Conservation (phyloP, 2,329 filamentous ascomycete genomes). For the Exserohilum rostratum region DNA sequence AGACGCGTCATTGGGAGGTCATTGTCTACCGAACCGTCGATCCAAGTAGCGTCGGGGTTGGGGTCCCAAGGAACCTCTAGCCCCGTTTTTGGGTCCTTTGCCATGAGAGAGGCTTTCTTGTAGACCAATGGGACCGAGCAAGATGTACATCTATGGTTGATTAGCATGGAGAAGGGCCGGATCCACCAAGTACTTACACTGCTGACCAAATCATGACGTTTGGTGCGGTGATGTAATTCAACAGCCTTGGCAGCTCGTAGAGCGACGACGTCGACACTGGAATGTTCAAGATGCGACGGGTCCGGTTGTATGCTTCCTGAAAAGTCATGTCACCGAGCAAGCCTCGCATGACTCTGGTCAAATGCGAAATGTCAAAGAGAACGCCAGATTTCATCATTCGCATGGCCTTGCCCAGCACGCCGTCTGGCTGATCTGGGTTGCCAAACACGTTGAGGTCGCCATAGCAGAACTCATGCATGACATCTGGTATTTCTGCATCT, state of each 20-base stretch:
- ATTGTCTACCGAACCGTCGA: conserved; percentile 93
- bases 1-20: conserved; percentile 90
- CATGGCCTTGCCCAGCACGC: conserved; percentile 70
- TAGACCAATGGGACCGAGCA: conserved; percentile 92
- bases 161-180: conserved; percentile 15
- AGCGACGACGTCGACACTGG: conserved; percentile 87
- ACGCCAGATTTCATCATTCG: conserved; percentile 80
- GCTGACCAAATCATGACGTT: conserved; percentile 97
- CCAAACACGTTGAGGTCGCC: conserved; percentile 85
- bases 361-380: conserved; percentile 82
- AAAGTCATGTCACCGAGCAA: conserved; percentile 91
- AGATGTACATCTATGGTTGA: conserved; percentile 69
- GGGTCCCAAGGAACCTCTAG: conserved; percentile 83
- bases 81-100: conserved; percentile 83
- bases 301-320: conserved; percentile 94
- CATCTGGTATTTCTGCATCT: conserved; percentile 75
- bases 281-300: conserved; percentile 88
- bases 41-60: conserved; percentile 77
- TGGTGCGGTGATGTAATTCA: conserved; percentile 92
- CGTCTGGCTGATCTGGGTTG: conserved; percentile 63
- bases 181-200: conserved; percentile 59
- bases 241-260: conserved; percentile 82
- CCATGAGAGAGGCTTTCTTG: conserved; percentile 75
- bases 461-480: conserved; percentile 74
- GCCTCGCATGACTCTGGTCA: conserved; percentile 79